Evolutionary conservation across 1,284 basidiomycete species (phyloP), one percentile per base, ranked within the genome.

Genomic region (Hemileia vastatrix): DNA sequence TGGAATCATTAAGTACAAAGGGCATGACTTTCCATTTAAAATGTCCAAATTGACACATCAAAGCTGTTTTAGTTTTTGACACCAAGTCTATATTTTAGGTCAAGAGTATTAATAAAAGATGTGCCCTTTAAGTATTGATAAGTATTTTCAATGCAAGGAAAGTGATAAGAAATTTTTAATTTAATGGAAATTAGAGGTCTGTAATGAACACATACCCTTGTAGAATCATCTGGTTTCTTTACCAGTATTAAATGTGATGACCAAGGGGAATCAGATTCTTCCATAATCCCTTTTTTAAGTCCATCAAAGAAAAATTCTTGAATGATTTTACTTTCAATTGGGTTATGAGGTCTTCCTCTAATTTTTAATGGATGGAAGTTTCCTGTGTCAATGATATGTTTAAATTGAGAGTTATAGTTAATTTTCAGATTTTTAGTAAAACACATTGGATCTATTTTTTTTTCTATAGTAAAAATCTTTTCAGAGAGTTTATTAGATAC

Each of bases 1-100:
- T 64, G 3, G 66, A 60, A 32, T 66, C 65, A 13, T 6, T 32
- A n/a, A 67, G 47, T 4, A 63, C 61, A 49, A 66, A 66, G 15
- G 56, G 61, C 44, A 57, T 57, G 4, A 49, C 56, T 18, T 47
- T 19, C 21, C 18, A 57, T 27, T 57, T 24, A 18, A 31, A 57
- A 6, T 31, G 24, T 18, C 56, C 56, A 33, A 33, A 31, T 9
- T 27, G 24, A 18, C 27, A 33, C 1, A 8, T 21, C n/a, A 58
- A 58, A 5, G 56, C 56, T 4, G 47, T 58, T 50, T 50, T 49
- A 23, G 13, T 6, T 48, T 18, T 47, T 15, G 33, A 47, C 18
- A 15, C 45, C 47, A 18, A 33, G 49, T 2, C 44, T 45, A 33
- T 6, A 27, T 33, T 19, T 27, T 5, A 57, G 55, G 15, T 57